These are phyloP conservation scores for Knoxdaviesia capensis DNA, from an alignment of 2,329 filamentous ascomycete genomes.

Conservation along the genomic window DNA sequence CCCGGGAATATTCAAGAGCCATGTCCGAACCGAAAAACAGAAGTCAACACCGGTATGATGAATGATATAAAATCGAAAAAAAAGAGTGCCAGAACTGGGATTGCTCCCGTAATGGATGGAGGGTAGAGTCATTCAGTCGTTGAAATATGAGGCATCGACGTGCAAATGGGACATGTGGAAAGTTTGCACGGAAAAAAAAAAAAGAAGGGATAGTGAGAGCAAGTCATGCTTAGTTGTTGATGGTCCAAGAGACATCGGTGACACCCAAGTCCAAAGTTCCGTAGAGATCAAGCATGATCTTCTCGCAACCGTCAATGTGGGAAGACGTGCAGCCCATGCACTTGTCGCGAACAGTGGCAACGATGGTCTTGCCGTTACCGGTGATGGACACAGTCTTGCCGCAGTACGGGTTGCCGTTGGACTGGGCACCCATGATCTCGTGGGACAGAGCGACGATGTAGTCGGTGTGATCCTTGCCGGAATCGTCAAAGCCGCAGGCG, in stretches of 20 bases:
- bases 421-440: slow-evolving; percentile 38
- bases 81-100: no score
- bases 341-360: slow-evolving; percentile 49
- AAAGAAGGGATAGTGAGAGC: not conserved
- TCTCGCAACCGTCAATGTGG: slow-evolving; percentile 40
- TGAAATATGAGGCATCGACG: no score
- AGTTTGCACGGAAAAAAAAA: not conserved
- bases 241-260: slow-evolving; percentile 22
- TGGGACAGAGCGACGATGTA: slow-evolving; percentile 51
- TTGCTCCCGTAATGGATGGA: no score
- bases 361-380: slow-evolving; percentile 34
- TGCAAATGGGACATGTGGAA: not conserved
- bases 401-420: slow-evolving; percentile 53
- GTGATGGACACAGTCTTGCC: slow-evolving; percentile 45
- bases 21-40: not conserved
- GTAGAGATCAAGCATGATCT: slow-evolving; percentile 33
- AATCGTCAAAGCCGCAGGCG: slow-evolving; percentile 44
- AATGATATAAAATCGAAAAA: no score
- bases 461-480: slow-evolving; percentile 29
- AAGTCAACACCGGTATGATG: no score
- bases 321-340: slow-evolving; percentile 44
- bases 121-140: no score
- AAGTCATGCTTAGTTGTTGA: slow-evolving; percentile 15
- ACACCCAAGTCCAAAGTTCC: slow-evolving; percentile 23
- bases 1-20: not conserved